phyloP scores from a whole-genome alignment of 225 moss, liverwort and hornwort species.

The Marchantia polymorpha region DNA sequence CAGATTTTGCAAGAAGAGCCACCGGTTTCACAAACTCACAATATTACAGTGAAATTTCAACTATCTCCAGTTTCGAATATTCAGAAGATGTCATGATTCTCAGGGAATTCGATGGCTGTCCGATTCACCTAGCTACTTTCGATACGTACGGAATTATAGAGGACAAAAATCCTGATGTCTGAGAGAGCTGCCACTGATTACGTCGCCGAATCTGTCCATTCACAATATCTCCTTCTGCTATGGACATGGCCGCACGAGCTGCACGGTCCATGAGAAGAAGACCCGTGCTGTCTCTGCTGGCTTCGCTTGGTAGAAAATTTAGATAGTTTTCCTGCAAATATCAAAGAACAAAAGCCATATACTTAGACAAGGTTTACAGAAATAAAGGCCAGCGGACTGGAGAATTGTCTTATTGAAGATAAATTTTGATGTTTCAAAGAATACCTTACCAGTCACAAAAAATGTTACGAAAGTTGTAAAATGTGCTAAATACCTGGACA shows the following conservation, averaged over 20 bases:
- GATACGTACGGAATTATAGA: conserved; percentile 81
- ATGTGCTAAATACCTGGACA: conserved; percentile 52
- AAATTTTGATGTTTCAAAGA: neutral
- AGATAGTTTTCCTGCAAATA: conserved; percentile 77
- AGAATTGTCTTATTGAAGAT: neutral
- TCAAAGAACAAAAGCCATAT: neutral
- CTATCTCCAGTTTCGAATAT: too few species aligned
- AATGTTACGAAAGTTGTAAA: neutral
- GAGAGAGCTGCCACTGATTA: conserved; percentile 93
- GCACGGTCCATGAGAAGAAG: conserved; percentile 75
- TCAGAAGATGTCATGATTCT: too few species aligned
- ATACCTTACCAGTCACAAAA: neutral
- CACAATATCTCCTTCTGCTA: conserved; percentile 95
- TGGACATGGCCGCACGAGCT: conserved; percentile 71
- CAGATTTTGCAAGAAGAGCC: too few species aligned
- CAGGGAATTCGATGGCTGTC: neutral
- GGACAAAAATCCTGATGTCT: conserved; percentile 86
- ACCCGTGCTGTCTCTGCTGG: conserved; percentile 65
- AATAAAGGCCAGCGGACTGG: neutral
- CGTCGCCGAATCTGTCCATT: conserved; percentile 86
- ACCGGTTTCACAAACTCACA: too few species aligned
- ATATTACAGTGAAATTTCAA: too few species aligned
- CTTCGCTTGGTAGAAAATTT: conserved; percentile 61
- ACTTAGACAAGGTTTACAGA: neutral
- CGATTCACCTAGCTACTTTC: neutral